phyloP scores from a whole-genome alignment of 2,329 filamentous ascomycete species.

The Alternaria rosae region DNA sequence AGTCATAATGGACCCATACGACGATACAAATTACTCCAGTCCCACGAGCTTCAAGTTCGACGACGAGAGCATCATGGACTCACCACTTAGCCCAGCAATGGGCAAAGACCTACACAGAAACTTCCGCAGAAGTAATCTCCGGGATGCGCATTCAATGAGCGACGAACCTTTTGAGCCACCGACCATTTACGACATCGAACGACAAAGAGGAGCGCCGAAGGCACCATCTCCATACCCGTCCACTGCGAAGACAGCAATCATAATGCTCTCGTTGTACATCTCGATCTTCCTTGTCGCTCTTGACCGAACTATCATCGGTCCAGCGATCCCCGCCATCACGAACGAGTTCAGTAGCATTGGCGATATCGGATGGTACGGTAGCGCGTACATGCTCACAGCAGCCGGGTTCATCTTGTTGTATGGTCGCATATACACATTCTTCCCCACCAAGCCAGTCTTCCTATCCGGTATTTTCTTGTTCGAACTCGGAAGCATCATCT shows the following conservation, averaged over 20 bases:
- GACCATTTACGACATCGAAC: neutral
- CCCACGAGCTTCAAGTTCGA: constrained; percentile 10
- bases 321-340: constrained; percentile 57
- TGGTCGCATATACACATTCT: constrained; percentile 58
- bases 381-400: constrained; percentile 50
- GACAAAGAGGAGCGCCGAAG: neutral
- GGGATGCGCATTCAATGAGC: constrained; percentile 13
- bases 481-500: constrained; percentile 63
- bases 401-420: constrained; percentile 54
- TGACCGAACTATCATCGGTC: constrained; percentile 56
- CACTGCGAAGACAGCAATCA: constrained; percentile 34
- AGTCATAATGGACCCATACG: constrained; percentile 15
- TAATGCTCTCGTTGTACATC: constrained; percentile 43
- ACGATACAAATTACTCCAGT: constrained; percentile 18
- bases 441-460: constrained; percentile 59
- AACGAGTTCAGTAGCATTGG: constrained; percentile 53
- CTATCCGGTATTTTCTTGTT: constrained; percentile 57
- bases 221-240: constrained; percentile 26
- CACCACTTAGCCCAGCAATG: constrained; percentile 15
- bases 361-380: constrained; percentile 56
- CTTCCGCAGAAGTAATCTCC: constrained; percentile 19
- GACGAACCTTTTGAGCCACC: constrained; percentile 1
- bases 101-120: constrained; percentile 11
- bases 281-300: constrained; percentile 45
- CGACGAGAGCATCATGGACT: constrained; percentile 14